Evolutionary conservation across 371 early-diverging fungal genomes (phyloP).

Genomic region (Synchytrium microbalum): DNA sequence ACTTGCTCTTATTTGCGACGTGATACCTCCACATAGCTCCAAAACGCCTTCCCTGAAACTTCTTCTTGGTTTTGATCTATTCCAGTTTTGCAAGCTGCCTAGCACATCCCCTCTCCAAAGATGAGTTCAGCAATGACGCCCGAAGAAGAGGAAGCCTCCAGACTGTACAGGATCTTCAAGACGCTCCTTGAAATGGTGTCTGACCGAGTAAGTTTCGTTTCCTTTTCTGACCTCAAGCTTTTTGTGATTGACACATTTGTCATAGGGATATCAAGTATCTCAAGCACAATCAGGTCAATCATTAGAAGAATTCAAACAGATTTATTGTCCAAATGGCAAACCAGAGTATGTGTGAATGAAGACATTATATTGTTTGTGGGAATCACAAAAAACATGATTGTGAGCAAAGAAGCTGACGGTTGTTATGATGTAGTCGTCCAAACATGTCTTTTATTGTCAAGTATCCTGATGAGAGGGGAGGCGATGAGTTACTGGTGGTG

Average conservation of each 20-base stretch:
- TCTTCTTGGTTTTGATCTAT: too few relatives aligned
- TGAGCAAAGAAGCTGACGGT: too few relatives aligned
- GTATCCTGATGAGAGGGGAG: constrained; percentile 62
- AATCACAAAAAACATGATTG: too few relatives aligned
- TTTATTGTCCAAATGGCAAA: constrained; percentile 61
- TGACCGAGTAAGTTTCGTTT: constrained; percentile 51
- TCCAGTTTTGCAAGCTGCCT: too few relatives aligned
- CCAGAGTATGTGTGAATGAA: constrained; percentile 58
- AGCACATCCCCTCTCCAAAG: too few relatives aligned
- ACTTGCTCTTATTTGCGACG: too few relatives aligned
- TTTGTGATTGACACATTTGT: constrained; percentile 8
- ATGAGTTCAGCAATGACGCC: neutral
- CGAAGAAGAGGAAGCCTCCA: constrained; percentile 38
- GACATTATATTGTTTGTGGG: neutral
- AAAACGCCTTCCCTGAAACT: too few relatives aligned
- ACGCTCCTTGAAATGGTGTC: constrained; percentile 85
- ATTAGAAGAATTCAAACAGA: constrained; percentile 67
- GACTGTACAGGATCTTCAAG: constrained; percentile 76
- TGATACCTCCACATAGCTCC: too few relatives aligned
- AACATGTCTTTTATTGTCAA: constrained; percentile 80
- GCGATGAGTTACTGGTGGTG: constrained; percentile 82
- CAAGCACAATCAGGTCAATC: constrained; percentile 74
- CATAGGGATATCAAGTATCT: constrained; percentile 76
- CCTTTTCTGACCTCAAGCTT: too few relatives aligned
- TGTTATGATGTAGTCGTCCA: constrained; percentile 69